Conservation (phyloP, 2,329 filamentous ascomycete genomes). For the Pseudomassariella vexata region DNA sequence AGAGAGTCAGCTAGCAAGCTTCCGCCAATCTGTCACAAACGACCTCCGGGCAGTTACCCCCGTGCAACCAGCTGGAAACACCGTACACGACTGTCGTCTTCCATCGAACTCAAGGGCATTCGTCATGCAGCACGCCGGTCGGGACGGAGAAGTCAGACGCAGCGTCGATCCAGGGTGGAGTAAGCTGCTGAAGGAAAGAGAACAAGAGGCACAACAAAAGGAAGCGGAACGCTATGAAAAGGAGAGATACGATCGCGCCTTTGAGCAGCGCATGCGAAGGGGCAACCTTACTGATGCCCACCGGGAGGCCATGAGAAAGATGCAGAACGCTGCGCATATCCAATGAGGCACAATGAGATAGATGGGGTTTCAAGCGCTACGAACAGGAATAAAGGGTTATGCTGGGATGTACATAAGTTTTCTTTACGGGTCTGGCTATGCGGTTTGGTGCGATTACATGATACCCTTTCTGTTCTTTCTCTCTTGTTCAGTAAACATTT, state of each 20-base stretch:
- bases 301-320: slow-evolving; percentile 69
- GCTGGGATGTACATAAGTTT: too few relatives aligned
- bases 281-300: slow-evolving; percentile 72
- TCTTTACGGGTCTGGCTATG: not conserved
- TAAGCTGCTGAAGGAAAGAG: slow-evolving; percentile 54
- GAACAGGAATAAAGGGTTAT: not conserved
- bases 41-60: slow-evolving; percentile 46
- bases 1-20: slow-evolving; percentile 58
- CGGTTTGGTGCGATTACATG: slow-evolving; percentile 2
- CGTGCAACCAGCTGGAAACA: slow-evolving; percentile 16
- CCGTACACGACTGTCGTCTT: not conserved
- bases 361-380: not conserved
- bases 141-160: slow-evolving; percentile 36
- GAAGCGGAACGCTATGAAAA: slow-evolving; percentile 53
- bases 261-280: slow-evolving; percentile 71
- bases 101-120: too few relatives aligned
- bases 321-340: slow-evolving; percentile 54
- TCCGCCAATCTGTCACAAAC: slow-evolving; percentile 59
- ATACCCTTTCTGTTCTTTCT: slow-evolving; percentile 16
- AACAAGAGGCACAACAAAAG: slow-evolving; percentile 54
- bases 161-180: slow-evolving; percentile 50
- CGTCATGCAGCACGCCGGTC: slow-evolving; percentile 17
- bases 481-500: too few relatives aligned
- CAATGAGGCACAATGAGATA: too few relatives aligned
- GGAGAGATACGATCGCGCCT: slow-evolving; percentile 53